These are phyloP conservation scores for Lepidium sativum DNA, from an alignment of 345 rosid genomes.

Conservation along the genomic window DNA sequence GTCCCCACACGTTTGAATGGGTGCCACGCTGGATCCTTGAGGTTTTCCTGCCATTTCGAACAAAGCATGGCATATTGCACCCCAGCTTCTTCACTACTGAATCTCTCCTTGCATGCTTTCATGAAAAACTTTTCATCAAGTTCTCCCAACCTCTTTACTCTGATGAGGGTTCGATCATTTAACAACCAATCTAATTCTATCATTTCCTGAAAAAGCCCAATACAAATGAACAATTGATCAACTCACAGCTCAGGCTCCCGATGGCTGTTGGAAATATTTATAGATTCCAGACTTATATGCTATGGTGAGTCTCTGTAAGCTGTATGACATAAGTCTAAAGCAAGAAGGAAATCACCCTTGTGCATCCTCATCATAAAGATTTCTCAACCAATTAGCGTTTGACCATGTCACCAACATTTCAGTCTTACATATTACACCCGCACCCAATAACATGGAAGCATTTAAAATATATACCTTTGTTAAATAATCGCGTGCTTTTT, in stretches of 20 bases:
- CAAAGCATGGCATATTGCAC: slow-evolving; percentile 42
- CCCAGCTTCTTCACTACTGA: slow-evolving; percentile 37
- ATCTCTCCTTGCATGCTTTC: slow-evolving; percentile 46
- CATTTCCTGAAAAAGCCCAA: slow-evolving; percentile 38
- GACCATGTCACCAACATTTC: neutral
- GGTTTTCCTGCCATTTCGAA: slow-evolving; percentile 63
- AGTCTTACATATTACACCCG: neutral
- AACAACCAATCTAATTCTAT: slow-evolving; percentile 17
- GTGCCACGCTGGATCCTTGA: slow-evolving; percentile 55
- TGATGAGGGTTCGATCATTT: slow-evolving; percentile 33
- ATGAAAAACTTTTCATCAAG: slow-evolving; percentile 50
- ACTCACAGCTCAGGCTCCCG: neutral
- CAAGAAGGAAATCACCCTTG: neutral
- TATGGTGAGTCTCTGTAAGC: neutral
- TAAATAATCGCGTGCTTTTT: slow-evolving; percentile 26
- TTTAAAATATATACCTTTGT: slow-evolving; percentile 22
- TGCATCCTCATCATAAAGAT: neutral
- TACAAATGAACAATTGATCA: neutral
- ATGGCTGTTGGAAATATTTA: neutral
- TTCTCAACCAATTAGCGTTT: neutral
- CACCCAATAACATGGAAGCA: neutral
- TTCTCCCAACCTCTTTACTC: slow-evolving; percentile 80
- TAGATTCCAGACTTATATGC: neutral
- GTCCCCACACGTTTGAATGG: slow-evolving; percentile 45
- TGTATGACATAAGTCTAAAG: neutral